phyloP scores from a whole-genome alignment of 179 eudicot genomes.

The Actinidia chinensis region DNA sequence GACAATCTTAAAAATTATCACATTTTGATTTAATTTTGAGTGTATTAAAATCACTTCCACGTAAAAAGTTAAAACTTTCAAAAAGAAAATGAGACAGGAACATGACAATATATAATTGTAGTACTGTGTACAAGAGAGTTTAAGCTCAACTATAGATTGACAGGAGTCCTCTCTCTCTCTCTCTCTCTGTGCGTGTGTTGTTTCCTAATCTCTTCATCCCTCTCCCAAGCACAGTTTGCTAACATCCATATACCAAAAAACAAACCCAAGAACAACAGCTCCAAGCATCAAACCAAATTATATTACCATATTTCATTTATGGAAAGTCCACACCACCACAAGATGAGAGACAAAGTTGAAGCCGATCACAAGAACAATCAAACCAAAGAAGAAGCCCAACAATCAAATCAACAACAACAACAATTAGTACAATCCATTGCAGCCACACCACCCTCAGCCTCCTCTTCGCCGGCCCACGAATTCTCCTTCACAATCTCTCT shows the following conservation, averaged over 20 bases:
- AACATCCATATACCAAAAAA: neutral
- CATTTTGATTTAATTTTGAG: too few relatives aligned
- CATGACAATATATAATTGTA: too few relatives aligned
- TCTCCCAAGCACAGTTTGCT: neutral
- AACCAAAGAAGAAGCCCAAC: too few relatives aligned
- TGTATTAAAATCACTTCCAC: too few relatives aligned
- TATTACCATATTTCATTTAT: constrained; percentile 15
- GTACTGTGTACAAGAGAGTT: constrained; percentile 3
- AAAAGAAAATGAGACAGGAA: too few relatives aligned
- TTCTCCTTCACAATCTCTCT: constrained; percentile 88
- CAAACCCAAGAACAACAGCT: neutral
- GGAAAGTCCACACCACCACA: constrained; percentile 35
- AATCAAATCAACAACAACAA: neutral
- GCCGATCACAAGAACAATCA: neutral
- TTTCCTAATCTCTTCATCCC: constrained; percentile 18
- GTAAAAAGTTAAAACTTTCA: too few relatives aligned
- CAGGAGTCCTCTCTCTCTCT: neutral
- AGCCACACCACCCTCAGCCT: constrained; percentile 37
- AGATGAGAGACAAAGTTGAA: constrained; percentile 22
- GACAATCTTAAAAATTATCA: too few relatives aligned
- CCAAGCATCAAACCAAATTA: too few relatives aligned
- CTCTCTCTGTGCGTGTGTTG: neutral
- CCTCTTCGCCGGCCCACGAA: constrained; percentile 80
- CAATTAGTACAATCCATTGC: neutral
- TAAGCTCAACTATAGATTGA: constrained; percentile 14